Percentiles rank a stretch among this genome's conserved stretches.
Evolutionary conservation across 768 basidiomycete species (phyloP).

Genomic region (Podaxis sp.): DNA sequence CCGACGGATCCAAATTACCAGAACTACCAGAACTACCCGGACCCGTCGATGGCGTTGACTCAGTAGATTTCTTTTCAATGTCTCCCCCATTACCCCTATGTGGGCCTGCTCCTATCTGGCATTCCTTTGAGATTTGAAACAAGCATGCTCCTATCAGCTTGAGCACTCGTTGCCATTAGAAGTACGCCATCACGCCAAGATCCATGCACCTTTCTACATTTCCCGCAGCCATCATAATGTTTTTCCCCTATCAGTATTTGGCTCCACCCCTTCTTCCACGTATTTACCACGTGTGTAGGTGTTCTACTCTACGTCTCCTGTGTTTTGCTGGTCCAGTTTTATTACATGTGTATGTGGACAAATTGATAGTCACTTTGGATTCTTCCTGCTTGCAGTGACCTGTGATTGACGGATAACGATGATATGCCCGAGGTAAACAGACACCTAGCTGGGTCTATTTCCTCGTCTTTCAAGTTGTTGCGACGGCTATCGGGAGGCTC

Average conservation of each 20-base stretch:
- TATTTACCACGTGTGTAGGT: background rate
- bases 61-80: background rate
- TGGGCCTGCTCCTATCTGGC: background rate
- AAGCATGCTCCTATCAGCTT: background rate
- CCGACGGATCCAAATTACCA: constrained; percentile 17
- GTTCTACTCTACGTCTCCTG: background rate
- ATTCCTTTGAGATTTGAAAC: background rate
- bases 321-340: background rate
- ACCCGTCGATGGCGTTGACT: background rate
- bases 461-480: background rate
- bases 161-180: background rate
- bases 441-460: background rate
- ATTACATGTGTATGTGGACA: background rate
- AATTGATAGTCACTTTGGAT: background rate
- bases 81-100: background rate
- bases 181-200: background rate
- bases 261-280: background rate
- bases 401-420: background rate
- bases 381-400: background rate
- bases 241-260: background rate
- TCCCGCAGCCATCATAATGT: background rate
- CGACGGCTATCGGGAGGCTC: background rate
- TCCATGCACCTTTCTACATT: background rate
- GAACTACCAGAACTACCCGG: constrained; percentile 6
- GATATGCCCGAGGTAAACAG: background rate